Evolutionary conservation across 345 rosid species (phyloP), one percentile per base, ranked within the genome.

Genomic region (Jatropha curcas): DNA sequence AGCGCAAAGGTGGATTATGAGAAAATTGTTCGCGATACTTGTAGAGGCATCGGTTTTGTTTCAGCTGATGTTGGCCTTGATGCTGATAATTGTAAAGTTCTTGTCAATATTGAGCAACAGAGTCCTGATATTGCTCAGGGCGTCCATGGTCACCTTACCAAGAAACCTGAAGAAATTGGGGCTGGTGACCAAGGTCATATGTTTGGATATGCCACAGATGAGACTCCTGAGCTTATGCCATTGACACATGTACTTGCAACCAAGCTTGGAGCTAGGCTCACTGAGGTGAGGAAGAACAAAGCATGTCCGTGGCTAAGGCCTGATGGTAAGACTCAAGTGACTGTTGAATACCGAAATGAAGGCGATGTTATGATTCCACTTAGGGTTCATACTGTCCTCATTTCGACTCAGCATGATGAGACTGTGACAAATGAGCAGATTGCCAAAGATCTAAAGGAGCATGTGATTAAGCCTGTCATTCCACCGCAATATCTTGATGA

Each of bases 301-400:
- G 57, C 65, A 16, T 70, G 73, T 37, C 73, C 73, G 7, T 56
- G 73, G 73, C 25, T 70, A 35, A 70, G 73, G 51, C 73, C 65
- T 56, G 73, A 70, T 41, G 73, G 73, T 14, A 70, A 70, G 73
- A 70, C 73, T 24, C 73, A 70, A 57, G 73, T 70, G 52, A 70
- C 73, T 37, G 55, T 70, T 2, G 73, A 70, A 51, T 56, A 70
- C 28, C 3, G 17, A 25, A 70, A 70, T 27, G 65, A 70, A 8
- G 64, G 73, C 57, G 73, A 39, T 25, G 64, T 55, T 7, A 57
- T 70, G 64, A 24, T 70, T 51, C 65, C 65, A 14, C 37, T 70
- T 37, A 70, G 73, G 65, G 73, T 70, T 37, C 73, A 70, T 52
- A 70, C 73, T 3, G 73, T 70, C 17, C 65, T 70, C 3, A 70